Evolutionary conservation across 345 rosid genomes (phyloP), one percentile per base, ranked within the genome.

Genomic region (Euphorbia peplus): DNA sequence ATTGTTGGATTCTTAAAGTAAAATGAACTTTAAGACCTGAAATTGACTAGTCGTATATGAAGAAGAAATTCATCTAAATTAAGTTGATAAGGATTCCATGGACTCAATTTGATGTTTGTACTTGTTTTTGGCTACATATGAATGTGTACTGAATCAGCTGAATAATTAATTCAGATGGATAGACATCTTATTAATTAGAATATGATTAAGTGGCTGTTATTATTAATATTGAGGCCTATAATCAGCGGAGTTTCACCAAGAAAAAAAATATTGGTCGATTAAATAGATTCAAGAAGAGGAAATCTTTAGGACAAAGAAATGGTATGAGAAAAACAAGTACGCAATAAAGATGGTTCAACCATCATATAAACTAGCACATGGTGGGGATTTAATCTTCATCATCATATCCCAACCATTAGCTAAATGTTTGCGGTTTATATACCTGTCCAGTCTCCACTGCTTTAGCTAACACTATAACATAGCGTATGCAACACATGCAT

Each of bases 261-360:
- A 63, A 32, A 32, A 32, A 32, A 32, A 6, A 44, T 24, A 4
- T 18, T 9, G 54, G 25, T 24, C 29, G 54, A 29, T 18, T 48
- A 44, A 5, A 39, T 15, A 58, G 7, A 58, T 44, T 24, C 4
- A 19, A 47, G n/a, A 52, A 39, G 55, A 26, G 21, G 28, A 29
- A 18, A 30, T 14, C 16, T 11, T 28, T 3, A 1, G 10, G 18
- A 21, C 5, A 16, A 32, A 47, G 16, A n/a, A n/a, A n/a, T n/a
- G n/a, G n/a, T n/a, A n/a, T n/a, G 5, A 25, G 25, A 19, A 37
- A 8, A 39, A 3, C 14, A 41, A 71, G 24, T 25, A 21, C 30
- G 66, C 30, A 14, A 60, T 32, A 67, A 51, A 47, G 61, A 75
- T 69, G 66, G 73, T 64, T 76, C 77, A 80, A 68, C 73, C 19